Evolutionary conservation across 2,329 filamentous ascomycete genomes (phyloP).

Genomic region (Pyricularia pennisetigena): DNA sequence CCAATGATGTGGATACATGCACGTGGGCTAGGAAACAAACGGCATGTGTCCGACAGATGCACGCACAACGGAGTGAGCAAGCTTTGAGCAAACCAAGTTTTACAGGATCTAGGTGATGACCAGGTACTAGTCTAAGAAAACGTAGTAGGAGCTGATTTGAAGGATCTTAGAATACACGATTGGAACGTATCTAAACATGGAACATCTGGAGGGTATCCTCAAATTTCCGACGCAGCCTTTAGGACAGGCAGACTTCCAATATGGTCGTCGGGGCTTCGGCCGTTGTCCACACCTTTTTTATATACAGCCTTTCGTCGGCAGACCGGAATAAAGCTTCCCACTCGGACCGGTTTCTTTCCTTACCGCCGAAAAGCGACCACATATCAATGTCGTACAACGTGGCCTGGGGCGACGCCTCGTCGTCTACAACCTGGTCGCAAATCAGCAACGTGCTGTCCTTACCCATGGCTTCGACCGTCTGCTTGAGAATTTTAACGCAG

Average conservation of each 20-base stretch:
- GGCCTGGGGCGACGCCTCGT: neutral
- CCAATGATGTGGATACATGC: neutral
- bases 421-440: neutral
- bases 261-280: neutral
- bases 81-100: neutral
- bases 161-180: neutral
- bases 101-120: neutral
- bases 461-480: constrained; percentile 10
- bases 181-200: neutral
- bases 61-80: neutral
- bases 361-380: neutral
- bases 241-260: neutral
- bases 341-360: neutral
- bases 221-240: neutral
- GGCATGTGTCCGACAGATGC: too few relatives aligned
- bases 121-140: too few relatives aligned
- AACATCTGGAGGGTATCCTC: neutral
- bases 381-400: neutral
- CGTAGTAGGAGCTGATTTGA: too few relatives aligned
- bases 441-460: neutral
- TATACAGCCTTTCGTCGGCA: neutral
- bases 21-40: neutral
- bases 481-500: constrained; percentile 9
- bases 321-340: neutral
- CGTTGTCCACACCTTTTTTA: neutral